Conservation (phyloP, 441 rosid species). For the Gossypium davidsonii region DNA sequence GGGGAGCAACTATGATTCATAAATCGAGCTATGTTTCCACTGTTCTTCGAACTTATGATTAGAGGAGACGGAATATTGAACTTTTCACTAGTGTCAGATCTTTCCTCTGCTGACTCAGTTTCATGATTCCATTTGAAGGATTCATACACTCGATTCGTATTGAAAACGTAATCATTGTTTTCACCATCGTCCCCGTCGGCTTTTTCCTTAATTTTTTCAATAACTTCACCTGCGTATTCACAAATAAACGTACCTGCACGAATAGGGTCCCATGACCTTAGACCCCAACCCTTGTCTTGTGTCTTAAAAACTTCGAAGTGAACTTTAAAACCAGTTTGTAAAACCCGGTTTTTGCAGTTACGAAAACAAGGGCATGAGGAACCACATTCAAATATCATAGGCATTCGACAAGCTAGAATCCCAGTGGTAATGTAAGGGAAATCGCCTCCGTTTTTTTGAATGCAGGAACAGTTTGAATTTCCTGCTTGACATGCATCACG, state of each 20-base stretch:
- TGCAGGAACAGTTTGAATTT: conserved; percentile 38
- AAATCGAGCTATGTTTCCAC: conserved; percentile 54
- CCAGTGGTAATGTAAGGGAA: conserved; percentile 37
- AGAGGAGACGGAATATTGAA: conserved; percentile 35
- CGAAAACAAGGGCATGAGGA: conserved; percentile 39
- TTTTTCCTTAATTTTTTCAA: conserved; percentile 21
- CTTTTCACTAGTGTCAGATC: conserved; percentile 18
- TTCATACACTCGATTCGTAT: conserved; percentile 28
- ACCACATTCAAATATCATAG: conserved; percentile 47
- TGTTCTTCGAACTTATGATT: conserved; percentile 32
- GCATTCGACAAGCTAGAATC: conserved; percentile 35
- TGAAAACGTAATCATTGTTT: conserved; percentile 35
- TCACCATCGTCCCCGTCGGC: conserved; percentile 30
- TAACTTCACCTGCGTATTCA: conserved; percentile 47
- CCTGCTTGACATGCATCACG: conserved; percentile 30
- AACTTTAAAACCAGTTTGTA: conserved; percentile 39
- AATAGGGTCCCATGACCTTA: conserved; percentile 51
- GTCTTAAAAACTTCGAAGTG: conserved; percentile 53
- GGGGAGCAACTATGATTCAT: conserved; percentile 59
- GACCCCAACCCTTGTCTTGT: conserved; percentile 50
- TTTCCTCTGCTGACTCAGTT: conserved; percentile 6
- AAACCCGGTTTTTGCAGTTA: conserved; percentile 43
- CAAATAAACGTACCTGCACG: conserved; percentile 55
- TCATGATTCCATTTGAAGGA: conserved; percentile 37
- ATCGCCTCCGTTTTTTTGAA: conserved; percentile 39